A percentile compares a stretch with the other conserved stretches of the same genome.
Conservation (phyloP, 768 basidiomycete species). For the Paxillus ammoniavirescens region DNA sequence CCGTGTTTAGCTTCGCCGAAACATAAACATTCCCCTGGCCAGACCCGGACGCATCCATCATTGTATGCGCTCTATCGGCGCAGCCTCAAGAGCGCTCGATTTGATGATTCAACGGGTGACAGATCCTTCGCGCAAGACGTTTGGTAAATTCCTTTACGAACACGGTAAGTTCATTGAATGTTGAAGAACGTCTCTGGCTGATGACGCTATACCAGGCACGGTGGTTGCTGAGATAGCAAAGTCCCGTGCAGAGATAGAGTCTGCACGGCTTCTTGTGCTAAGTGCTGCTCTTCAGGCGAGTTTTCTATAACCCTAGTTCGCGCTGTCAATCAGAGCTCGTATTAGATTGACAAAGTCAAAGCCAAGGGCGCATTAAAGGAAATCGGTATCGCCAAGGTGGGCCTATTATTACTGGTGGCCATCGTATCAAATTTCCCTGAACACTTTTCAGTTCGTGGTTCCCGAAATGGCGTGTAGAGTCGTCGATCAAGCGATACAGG, state of each 20-base stretch:
- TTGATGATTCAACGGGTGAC: constrained; percentile 89
- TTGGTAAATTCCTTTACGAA: constrained; percentile 87
- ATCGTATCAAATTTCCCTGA: neutral
- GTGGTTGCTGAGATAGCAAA: constrained; percentile 90
- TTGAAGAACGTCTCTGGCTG: neutral
- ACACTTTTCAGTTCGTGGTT: constrained; percentile 75
- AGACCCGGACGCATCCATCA: constrained; percentile 96
- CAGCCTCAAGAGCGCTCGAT: constrained; percentile 81
- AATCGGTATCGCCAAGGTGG: constrained; percentile 94
- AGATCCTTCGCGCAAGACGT: constrained; percentile 89
- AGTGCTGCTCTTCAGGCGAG: constrained; percentile 84
- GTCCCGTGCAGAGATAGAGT: constrained; percentile 91
- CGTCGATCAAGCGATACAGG: constrained; percentile 94
- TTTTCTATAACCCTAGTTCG: neutral
- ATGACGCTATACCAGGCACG: constrained; percentile 54
- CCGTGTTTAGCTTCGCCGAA: neutral
- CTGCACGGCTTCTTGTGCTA: constrained; percentile 81
- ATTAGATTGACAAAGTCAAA: constrained; percentile 82
- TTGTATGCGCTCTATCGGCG: constrained; percentile 96
- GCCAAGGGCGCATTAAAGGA: constrained; percentile 97
- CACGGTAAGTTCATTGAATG: constrained; percentile 58
- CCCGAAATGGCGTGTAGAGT: constrained; percentile 87
- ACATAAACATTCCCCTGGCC: constrained; percentile 1
- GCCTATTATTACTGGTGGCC: constrained; percentile 4
- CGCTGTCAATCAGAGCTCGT: neutral